Conservation (phyloP, 768 basidiomycete species). For the Psilocybe azurescens region DNA sequence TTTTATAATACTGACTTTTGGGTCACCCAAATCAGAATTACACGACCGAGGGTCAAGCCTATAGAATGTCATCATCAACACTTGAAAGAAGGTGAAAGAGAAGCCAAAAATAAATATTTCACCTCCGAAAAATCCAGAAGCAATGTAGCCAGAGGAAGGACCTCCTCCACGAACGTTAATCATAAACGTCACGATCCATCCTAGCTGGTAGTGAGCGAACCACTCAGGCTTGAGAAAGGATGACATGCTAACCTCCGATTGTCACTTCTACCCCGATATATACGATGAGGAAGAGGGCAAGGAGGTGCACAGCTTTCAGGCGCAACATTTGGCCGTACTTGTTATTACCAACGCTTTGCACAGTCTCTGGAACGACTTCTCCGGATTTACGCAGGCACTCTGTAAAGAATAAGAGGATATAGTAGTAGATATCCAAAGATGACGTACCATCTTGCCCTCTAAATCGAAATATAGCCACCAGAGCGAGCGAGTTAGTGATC, state of each 20-base stretch:
- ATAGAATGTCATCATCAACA: not conserved
- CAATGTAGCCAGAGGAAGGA: slow-evolving; percentile 51
- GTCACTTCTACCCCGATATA: slow-evolving; percentile 74
- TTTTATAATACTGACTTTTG: slow-evolving; percentile 10
- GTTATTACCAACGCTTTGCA: slow-evolving; percentile 21
- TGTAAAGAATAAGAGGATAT: slow-evolving; percentile 23
- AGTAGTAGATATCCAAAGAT: not conserved
- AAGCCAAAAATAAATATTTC: not conserved
- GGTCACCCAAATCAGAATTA: slow-evolving; percentile 60
- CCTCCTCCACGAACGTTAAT: slow-evolving; percentile 39
- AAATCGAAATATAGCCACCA: slow-evolving; percentile 65
- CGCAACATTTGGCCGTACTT: slow-evolving; percentile 50
- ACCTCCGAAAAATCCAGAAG: slow-evolving; percentile 57
- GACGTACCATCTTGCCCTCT: slow-evolving; percentile 70
- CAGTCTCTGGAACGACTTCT: slow-evolving; percentile 42
- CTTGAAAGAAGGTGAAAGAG: too few species aligned
- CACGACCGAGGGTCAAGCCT: slow-evolving; percentile 62
- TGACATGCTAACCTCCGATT: slow-evolving; percentile 40
- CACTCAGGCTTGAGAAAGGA: slow-evolving; percentile 13
- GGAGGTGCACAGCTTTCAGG: slow-evolving; percentile 57
- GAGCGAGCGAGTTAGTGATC: slow-evolving; percentile 53
- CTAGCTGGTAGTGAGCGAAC: slow-evolving; percentile 27
- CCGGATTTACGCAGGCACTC: slow-evolving; percentile 60
- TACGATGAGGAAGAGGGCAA: slow-evolving; percentile 64
- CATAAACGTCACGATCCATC: slow-evolving; percentile 73